phyloP scores from a whole-genome alignment of 2,329 filamentous ascomycete species.

The Pseudogymnoascus sp. region DNA sequence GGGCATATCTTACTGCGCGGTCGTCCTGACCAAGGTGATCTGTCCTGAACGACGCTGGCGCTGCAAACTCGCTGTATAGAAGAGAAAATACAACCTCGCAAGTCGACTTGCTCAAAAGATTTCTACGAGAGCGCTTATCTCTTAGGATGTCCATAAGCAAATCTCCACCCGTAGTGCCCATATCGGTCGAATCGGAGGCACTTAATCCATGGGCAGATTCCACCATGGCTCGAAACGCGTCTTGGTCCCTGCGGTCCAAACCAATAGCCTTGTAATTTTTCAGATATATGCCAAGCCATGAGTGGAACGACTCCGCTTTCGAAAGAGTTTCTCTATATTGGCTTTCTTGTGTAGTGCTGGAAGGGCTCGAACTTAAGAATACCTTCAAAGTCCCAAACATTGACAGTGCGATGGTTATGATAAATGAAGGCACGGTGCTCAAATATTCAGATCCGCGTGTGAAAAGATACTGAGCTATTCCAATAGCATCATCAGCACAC shows the following conservation, averaged over 20 bases:
- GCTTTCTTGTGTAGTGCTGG: conserved; percentile 77
- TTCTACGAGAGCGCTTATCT: conserved; percentile 57
- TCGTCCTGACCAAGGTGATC: conserved; percentile 66
- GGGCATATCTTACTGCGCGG: conserved; percentile 54
- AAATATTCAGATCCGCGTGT: conserved; percentile 61
- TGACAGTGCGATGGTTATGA: conserved; percentile 74
- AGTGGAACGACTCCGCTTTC: conserved; percentile 68
- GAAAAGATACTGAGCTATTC: conserved; percentile 79
- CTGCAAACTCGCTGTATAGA: conserved; percentile 68
- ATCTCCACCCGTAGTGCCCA: conserved; percentile 68
- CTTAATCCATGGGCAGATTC: conserved; percentile 62
- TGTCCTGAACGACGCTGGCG: conserved; percentile 49
- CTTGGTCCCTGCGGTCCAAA: conserved; percentile 41
- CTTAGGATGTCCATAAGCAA: conserved; percentile 73
- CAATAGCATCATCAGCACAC: conserved; percentile 85
- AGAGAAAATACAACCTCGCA: conserved; percentile 64
- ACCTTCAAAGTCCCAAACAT: conserved; percentile 71
- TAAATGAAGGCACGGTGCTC: conserved; percentile 60
- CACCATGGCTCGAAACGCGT: conserved; percentile 61
- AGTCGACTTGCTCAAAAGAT: conserved; percentile 65
- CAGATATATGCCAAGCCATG: conserved; percentile 71
- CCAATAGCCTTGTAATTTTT: conserved; percentile 51
- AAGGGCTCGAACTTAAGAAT: conserved; percentile 68
- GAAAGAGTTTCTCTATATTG: conserved; percentile 72
- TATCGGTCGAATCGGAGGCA: conserved; percentile 62